Conservation (phyloP, 306 rosid genomes). For the Inga laurina region DNA sequence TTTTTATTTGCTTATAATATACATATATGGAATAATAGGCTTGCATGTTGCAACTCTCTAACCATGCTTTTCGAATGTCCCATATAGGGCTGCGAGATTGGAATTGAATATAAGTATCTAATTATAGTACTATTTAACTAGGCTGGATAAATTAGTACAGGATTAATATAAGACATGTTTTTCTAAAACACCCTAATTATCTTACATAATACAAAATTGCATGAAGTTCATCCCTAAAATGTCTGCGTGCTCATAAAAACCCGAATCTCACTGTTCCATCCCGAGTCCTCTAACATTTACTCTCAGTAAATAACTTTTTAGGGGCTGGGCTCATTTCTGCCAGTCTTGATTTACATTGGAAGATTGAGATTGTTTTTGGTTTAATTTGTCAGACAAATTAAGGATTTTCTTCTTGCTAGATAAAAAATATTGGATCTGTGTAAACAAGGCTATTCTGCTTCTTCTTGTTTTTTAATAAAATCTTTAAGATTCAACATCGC, state of each 20-base stretch:
- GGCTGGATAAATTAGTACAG: too few relatives aligned
- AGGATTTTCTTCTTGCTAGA: neutral
- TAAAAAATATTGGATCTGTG: neutral
- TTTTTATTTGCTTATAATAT: neutral
- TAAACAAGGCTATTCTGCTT: neutral
- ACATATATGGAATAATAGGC: too few relatives aligned
- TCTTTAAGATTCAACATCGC: neutral
- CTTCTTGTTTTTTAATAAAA: neutral
- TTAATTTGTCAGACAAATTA: neutral
- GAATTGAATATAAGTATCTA: neutral
- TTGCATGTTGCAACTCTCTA: neutral
- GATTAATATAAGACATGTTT: too few relatives aligned
- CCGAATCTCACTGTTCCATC: neutral
- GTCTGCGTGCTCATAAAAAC: neutral
- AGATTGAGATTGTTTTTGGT: neutral
- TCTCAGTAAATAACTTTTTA: neutral
- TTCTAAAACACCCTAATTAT: too few relatives aligned
- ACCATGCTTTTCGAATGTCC: constrained; percentile 30
- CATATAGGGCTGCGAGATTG: neutral
- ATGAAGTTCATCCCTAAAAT: neutral
- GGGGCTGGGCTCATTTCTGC: neutral
- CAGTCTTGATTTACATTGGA: neutral
- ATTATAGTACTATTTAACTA: neutral
- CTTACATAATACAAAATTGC: neutral
- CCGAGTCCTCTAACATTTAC: neutral